Evolutionary conservation across 257 asterid genomes (phyloP), one percentile per base, ranked within the genome.

Genomic region (Perilla frutescens): DNA sequence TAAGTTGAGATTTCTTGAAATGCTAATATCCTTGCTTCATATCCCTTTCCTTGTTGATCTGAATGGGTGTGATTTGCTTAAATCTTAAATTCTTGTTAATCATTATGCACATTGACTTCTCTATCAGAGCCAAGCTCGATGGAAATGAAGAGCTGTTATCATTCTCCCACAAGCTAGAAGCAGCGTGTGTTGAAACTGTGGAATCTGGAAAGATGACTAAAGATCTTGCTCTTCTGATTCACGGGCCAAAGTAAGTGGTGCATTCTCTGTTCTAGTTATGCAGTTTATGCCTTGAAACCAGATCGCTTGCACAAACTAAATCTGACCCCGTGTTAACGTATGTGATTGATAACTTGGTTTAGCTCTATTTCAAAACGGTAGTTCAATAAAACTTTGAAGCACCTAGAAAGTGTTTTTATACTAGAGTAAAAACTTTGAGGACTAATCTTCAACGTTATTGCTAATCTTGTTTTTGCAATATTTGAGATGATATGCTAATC

Each of bases 171-270:
- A 80, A 87, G 77, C 89, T 92, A 62, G 98, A 92, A 82, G 78
- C 84, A n/a, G 93, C 98, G 31, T 92, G 97, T 76, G 70, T 89
- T 40, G 96, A 82, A 77, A 89, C 96, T 6, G 96, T 92, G 48
- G 96, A 90, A 85, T 86, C 93, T 8, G 97, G 96, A 81, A 92
- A 90, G 80, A 92, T 92, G 98, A 92, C 98, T 4, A 92, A 92
- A 84, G 97, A 92, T 83, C 96, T 92, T 15, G 97, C 97, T 43
- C 70, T 90, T 75, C 81, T 92, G 83, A 65, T 71, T 73, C 96
- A 92, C 37, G 97, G 98, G 63, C 85, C 96, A 75, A 92, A 86
- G 97, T 92, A 85, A 82, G 97, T 81, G 36, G 15, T 71, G 51
- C 66, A 67, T 72, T 51, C 20, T 8, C 53, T 49, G 12, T 71